A percentile compares a stretch with the other conserved stretches of the same genome.
These are phyloP conservation scores for Erythrobasidium hasegawianum DNA, from an alignment of 1,284 basidiomycete species.

Conservation along the genomic window DNA sequence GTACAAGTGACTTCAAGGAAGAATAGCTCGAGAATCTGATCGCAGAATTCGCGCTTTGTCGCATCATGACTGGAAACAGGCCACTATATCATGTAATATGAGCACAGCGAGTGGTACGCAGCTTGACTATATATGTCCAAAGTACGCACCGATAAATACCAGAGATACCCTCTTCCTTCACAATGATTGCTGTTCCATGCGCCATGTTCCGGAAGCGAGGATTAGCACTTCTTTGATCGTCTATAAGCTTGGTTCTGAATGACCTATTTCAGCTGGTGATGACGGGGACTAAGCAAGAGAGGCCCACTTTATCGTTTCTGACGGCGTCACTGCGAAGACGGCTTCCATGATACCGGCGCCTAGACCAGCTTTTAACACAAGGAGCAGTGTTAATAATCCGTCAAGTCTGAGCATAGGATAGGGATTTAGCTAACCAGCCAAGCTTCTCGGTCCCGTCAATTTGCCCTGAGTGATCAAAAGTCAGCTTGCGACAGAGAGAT, in stretches of 20 bases:
- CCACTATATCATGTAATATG: conserved; percentile 52
- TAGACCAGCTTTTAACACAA: conserved; percentile 65
- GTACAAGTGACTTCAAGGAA: conserved; percentile 58
- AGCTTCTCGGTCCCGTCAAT: conserved; percentile 74
- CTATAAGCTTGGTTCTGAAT: conserved; percentile 92
- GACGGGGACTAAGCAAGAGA: background rate
- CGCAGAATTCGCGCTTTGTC: conserved; percentile 95
- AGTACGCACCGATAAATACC: conserved; percentile 66
- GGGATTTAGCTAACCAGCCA: conserved; percentile 73
- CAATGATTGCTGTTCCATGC: conserved; percentile 77
- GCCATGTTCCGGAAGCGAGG: conserved; percentile 84
- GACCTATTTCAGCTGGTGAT: background rate
- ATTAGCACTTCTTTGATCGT: conserved; percentile 77
- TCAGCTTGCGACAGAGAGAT: background rate
- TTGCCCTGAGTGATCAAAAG: conserved; percentile 66
- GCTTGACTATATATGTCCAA: background rate
- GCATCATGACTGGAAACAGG: conserved; percentile 90
- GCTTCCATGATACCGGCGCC: conserved; percentile 95
- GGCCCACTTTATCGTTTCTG: conserved; percentile 92
- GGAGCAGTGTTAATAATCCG: too few relatives aligned
- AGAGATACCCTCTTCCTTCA: conserved; percentile 70
- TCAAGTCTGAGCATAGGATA: too few relatives aligned
- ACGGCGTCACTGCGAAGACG: conserved; percentile 90
- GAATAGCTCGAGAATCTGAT: conserved; percentile 52
- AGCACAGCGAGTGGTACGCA: background rate